phyloP scores from a whole-genome alignment of 2,329 filamentous ascomycete species.

The Ceratocystis huliohia region DNA sequence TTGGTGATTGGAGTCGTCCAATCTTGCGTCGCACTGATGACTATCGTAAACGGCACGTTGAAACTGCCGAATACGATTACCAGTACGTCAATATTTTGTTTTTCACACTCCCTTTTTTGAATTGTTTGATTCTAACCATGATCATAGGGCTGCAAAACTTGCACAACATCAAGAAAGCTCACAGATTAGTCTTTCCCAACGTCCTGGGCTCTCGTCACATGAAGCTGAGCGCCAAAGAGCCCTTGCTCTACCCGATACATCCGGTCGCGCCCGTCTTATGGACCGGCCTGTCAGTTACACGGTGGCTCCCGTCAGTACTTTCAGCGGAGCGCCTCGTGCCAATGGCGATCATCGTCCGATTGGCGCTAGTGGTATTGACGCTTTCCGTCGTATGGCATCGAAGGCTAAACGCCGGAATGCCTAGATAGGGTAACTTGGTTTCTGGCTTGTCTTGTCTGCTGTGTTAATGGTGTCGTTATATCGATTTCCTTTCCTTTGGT shows the following conservation, averaged over 20 bases:
- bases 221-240: conserved; percentile 46
- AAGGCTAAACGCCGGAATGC: conserved; percentile 42
- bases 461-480: not conserved
- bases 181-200: conserved; percentile 40
- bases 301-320: conserved; percentile 49
- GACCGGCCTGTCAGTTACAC: conserved; percentile 46
- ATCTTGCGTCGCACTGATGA: conserved; percentile 90
- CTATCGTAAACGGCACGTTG: conserved; percentile 69
- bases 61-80: conserved; percentile 52
- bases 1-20: conserved; percentile 89
- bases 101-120: conserved; percentile 18
- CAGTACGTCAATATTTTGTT: conserved; percentile 35
- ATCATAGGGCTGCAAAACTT: conserved; percentile 39
- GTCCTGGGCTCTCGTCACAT: conserved; percentile 32
- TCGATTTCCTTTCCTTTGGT: not conserved
- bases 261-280: conserved; percentile 45
- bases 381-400: conserved; percentile 53
- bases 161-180: conserved; percentile 39
- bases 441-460: not conserved
- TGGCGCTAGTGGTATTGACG: conserved; percentile 50
- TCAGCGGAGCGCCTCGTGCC: conserved; percentile 35
- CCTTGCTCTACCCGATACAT: conserved; percentile 42
- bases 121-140: not conserved
- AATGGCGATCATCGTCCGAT: conserved; percentile 42
- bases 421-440: not conserved